Conservation (phyloP, 805 yeast species). For the Scheffersomyces lignosus region DNA sequence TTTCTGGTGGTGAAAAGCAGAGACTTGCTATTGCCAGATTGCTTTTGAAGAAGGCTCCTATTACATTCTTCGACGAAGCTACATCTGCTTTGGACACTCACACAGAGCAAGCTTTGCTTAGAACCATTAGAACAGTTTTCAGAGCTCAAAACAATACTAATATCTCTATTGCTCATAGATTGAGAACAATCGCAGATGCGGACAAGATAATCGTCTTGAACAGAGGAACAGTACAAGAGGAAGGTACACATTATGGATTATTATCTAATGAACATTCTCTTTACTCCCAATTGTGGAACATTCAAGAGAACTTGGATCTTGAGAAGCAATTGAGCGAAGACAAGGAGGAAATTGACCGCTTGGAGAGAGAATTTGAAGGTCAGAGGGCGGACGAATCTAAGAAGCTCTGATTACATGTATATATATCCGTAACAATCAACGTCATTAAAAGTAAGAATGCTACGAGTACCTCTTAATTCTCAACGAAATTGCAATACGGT, state of each 20-base stretch:
- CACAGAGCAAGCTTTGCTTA: conserved; percentile 82
- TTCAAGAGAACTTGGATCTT: conserved; percentile 72
- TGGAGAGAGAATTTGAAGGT: neutral
- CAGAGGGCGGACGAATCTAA: no score
- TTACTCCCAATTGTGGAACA: conserved; percentile 83
- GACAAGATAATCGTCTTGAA: conserved; percentile 89
- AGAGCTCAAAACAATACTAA: conserved; percentile 61
- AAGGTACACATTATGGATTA: conserved; percentile 76
- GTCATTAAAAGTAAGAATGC: no score
- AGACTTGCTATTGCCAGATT: conserved; percentile 91
- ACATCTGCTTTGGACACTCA: conserved; percentile 96
- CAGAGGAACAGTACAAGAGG: conserved; percentile 79
- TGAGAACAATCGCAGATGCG: conserved; percentile 90
- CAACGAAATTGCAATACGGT: no score
- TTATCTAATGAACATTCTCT: conserved; percentile 56
- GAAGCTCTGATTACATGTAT: no score
- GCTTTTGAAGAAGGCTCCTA: conserved; percentile 80
- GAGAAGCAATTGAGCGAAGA: conserved; percentile 8
- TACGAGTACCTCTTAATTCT: no score
- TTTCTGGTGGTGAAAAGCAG: conserved; percentile 98
- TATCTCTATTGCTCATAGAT: conserved; percentile 89
- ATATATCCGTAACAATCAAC: neutral
- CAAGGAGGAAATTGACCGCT: neutral
- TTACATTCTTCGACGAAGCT: conserved; percentile 95
- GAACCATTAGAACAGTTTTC: conserved; percentile 71